Base-by-base conservation (phyloP, 2,329 filamentous ascomycete genomes). In the Pyrenochaeta sp. region DNA sequence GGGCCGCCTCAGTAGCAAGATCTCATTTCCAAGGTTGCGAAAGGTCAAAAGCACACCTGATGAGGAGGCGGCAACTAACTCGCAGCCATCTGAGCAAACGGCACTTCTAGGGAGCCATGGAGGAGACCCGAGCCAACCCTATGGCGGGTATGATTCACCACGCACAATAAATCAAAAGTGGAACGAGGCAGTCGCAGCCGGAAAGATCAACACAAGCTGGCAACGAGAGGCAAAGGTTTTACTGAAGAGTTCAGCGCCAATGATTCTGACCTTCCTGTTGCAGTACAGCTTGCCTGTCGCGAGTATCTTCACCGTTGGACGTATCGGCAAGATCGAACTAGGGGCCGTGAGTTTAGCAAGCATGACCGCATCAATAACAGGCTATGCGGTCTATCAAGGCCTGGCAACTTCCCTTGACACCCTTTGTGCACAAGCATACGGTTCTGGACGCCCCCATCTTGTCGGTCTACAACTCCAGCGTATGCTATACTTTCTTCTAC, bases 351-450 rank as follows among this genome's bases (percentile, higher is more conserved):
- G 75, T 51, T 60, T 82, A 30, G 80, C 78, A 4, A 75, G 69
- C 44, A 82, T 82, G 80, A 81, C 79, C 1, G 79, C 79, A 0
- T 79, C 76, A 40, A 81, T 81, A 23, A 81, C 79, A 2, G 79
- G 79, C 1, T 81, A 80, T 53, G 74, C 78, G 1, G 76, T 80
- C 12, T 81, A 79, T 45, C 78, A 81, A 62, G 79, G 92, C n/a
- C 82, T 98, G 12, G 89, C 92, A 1, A 98, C 94, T 4, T 91
- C 89, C 60, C 81, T 98, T 32, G 94, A 98, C 76, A 98, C 94
- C 0, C 86, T 98, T 2, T 97, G 94, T 74, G 87, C 94, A 0
- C 94, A 98, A 75, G 94, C 95, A 0, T 98, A 96, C 71, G 94
- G 95, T 2, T 96, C 91, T 0, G 94, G 94, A 0, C 90, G 90